A percentile compares a stretch with the other conserved stretches of the same genome.
phyloP scores from a whole-genome alignment of 2,329 filamentous ascomycete genomes.

The Sporothrix luriei region DNA sequence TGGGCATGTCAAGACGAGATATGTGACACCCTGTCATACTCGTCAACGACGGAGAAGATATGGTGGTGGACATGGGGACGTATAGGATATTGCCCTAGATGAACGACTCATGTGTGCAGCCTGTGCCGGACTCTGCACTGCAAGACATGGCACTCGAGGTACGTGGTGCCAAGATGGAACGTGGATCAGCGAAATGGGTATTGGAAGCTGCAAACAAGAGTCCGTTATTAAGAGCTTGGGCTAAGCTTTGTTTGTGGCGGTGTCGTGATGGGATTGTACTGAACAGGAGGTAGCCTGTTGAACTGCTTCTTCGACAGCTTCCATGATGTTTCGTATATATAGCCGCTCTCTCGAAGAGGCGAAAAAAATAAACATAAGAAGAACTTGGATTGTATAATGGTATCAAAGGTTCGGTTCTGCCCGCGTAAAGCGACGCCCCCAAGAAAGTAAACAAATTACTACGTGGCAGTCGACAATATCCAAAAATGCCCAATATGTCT shows the following conservation, averaged over 20 bases:
- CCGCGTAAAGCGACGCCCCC: not conserved
- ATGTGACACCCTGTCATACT: constrained; percentile 10
- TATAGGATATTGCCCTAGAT: not conserved
- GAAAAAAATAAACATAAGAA: not conserved
- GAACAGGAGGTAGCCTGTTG: not conserved
- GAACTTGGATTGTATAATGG: not conserved
- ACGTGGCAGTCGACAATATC: not conserved
- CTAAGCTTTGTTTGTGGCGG: not conserved
- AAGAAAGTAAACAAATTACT: not conserved
- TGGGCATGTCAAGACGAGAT: not conserved
- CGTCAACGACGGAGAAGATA: not conserved
- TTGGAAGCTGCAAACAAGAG: not conserved
- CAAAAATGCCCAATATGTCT: not conserved
- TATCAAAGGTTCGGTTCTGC: not conserved
- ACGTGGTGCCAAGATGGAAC: not conserved
- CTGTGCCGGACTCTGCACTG: not conserved
- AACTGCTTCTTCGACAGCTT: not conserved
- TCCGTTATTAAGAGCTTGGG: not conserved
- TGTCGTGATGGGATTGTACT: not conserved
- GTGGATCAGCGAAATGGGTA: not conserved
- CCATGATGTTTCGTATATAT: not conserved
- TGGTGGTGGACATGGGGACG: too few species aligned
- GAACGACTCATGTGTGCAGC: not conserved
- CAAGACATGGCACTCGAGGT: not conserved
- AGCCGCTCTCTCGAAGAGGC: not conserved